phyloP scores from a whole-genome alignment of 2,329 filamentous ascomycete species.

The Aspergillus calidoustus region DNA sequence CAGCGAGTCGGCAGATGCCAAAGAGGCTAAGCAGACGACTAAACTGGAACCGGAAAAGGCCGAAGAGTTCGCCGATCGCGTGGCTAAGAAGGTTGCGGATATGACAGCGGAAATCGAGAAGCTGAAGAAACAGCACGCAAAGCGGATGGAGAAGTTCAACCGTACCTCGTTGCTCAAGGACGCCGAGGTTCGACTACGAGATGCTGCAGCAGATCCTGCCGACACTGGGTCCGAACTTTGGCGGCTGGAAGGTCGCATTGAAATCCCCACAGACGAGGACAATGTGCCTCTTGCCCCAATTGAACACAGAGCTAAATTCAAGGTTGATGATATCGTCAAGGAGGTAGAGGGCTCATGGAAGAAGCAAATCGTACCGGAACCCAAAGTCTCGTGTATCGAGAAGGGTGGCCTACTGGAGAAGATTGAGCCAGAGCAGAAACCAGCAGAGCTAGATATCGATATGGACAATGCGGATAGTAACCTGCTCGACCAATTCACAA shows the following conservation, averaged over 20 bases:
- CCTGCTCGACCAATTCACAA: conserved; percentile 53
- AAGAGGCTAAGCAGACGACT: conserved; percentile 51
- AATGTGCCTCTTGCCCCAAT: conserved; percentile 41
- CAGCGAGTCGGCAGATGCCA: conserved; percentile 36
- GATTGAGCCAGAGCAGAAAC: conserved; percentile 39
- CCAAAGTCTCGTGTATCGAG: conserved; percentile 71
- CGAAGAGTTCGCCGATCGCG: conserved; percentile 81
- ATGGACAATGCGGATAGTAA: conserved; percentile 39
- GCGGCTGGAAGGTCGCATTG: conserved; percentile 62
- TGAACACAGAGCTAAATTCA: conserved; percentile 48
- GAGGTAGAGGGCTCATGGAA: conserved; percentile 75
- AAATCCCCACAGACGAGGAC: conserved; percentile 40
- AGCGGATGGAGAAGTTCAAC: conserved; percentile 74
- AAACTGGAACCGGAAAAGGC: conserved; percentile 76
- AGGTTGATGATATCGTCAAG: conserved; percentile 72
- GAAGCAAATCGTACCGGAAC: conserved; percentile 67
- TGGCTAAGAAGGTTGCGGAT: conserved; percentile 71
- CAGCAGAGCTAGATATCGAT: conserved; percentile 35
- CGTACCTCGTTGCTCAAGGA: conserved; percentile 70
- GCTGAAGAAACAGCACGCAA: conserved; percentile 79
- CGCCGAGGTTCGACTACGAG: conserved; percentile 76
- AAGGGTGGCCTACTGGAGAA: conserved; percentile 74
- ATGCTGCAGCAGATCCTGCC: conserved; percentile 60
- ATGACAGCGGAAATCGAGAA: conserved; percentile 81
- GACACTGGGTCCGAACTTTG: conserved; percentile 65